Evolutionary conservation across 2,329 filamentous ascomycete species (phyloP).

Genomic region (Mollisiaceae sp.): DNA sequence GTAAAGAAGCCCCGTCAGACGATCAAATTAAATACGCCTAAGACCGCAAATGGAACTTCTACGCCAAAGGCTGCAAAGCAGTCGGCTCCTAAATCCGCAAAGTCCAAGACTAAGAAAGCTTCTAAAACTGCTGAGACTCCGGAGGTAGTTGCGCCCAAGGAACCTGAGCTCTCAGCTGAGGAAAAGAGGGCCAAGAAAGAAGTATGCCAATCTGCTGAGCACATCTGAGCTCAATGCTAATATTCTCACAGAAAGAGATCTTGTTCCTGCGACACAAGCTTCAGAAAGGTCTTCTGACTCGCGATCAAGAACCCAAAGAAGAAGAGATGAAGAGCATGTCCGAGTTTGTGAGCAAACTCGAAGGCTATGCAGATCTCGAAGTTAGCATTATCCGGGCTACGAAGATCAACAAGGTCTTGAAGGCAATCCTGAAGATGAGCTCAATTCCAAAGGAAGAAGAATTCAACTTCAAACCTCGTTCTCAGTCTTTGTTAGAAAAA

Average conservation of each 20-base stretch:
- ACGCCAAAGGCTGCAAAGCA: conserved; percentile 44
- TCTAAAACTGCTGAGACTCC: conserved; percentile 60
- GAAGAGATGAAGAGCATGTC: conserved; percentile 82
- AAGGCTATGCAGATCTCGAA: conserved; percentile 81
- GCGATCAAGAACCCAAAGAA: conserved; percentile 84
- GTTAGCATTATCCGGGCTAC: conserved; percentile 86
- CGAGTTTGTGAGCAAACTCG: conserved; percentile 79
- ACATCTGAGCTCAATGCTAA: conserved; percentile 42
- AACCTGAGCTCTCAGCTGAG: conserved; percentile 62
- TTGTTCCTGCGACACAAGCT: conserved; percentile 92
- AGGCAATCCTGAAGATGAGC: conserved; percentile 84
- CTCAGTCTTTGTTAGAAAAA: conserved; percentile 77
- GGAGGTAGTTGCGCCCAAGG: conserved; percentile 55
- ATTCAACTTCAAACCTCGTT: conserved; percentile 86
- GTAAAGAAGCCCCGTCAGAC: conserved; percentile 73
- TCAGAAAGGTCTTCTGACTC: conserved; percentile 89
- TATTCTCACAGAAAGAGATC: conserved; percentile 67
- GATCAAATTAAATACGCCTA: conserved; percentile 71
- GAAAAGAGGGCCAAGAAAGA: conserved; percentile 65
- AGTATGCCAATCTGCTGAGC: conserved; percentile 46
- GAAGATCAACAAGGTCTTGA: conserved; percentile 99
- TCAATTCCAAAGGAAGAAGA: conserved; percentile 88
- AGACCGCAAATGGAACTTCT: conserved; percentile 61
- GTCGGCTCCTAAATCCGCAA: conserved; percentile 46
- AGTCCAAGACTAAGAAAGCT: conserved; percentile 56